A percentile compares a stretch with the other conserved stretches of the same genome.
These are phyloP conservation scores for Centaurea solstitialis DNA, from an alignment of 129 eudicot genomes.

Conservation along the genomic window DNA sequence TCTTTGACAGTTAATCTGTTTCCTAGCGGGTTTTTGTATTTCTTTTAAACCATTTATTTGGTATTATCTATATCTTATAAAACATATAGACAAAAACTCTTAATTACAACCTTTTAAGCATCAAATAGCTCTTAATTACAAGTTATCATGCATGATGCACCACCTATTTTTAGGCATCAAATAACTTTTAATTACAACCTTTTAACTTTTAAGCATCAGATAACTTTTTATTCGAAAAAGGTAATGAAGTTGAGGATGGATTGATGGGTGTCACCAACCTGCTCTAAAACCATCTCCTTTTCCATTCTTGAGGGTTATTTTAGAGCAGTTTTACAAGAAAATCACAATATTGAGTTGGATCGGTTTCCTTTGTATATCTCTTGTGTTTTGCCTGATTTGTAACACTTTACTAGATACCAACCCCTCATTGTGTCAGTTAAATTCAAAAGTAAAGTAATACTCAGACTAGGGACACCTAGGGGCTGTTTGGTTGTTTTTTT, in stretches of 20 bases:
- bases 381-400: no score
- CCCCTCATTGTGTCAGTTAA: background rate
- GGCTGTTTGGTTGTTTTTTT: no score
- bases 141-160: no score
- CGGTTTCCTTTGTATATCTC: no score
- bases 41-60: background rate
- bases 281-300: background rate
- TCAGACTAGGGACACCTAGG: background rate
- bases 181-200: no score
- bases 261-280: background rate
- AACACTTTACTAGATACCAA: background rate
- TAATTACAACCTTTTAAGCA: background rate
- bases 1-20: background rate
- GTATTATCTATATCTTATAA: background rate
- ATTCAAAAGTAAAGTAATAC: background rate
- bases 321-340: background rate
- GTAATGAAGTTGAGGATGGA: background rate
- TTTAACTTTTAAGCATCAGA: no score
- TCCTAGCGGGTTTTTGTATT: background rate
- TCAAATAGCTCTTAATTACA: no score
- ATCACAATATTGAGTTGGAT: background rate
- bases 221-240: background rate
- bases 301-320: background rate
- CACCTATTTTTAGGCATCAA: no score
- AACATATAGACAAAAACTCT: background rate